phyloP scores from a whole-genome alignment of 345 rosid species.

The Passiflora organensis region DNA sequence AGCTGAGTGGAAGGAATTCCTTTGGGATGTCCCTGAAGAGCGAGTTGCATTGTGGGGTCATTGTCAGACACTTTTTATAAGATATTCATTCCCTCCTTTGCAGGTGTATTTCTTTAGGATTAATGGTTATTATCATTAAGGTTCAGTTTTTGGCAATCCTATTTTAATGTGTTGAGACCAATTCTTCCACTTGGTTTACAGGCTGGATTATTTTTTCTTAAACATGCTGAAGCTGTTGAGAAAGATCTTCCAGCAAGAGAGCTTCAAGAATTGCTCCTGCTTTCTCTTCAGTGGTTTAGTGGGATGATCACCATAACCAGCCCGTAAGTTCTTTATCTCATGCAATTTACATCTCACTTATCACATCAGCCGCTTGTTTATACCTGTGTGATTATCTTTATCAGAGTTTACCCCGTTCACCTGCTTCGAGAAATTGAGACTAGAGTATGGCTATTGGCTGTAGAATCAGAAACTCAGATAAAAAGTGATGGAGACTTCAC shows the following conservation, averaged over 20 bases:
- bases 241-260: conserved; percentile 92
- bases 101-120: conserved; percentile 43
- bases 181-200: conserved; percentile 28
- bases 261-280: conserved; percentile 82
- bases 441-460: conserved; percentile 94
- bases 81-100: conserved; percentile 83
- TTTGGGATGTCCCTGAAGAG: conserved; percentile 99
- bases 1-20: conserved; percentile 98
- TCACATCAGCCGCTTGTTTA: conserved; percentile 16
- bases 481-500: conserved; percentile 58
- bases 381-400: conserved; percentile 22
- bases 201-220: conserved; percentile 95
- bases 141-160: conserved; percentile 8
- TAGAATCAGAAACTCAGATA: conserved; percentile 88
- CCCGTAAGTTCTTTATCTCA: conserved; percentile 57
- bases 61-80: conserved; percentile 83
- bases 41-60: conserved; percentile 97
- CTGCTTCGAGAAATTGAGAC: conserved; percentile 96
- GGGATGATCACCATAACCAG: conserved; percentile 72
- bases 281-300: conserved; percentile 93
- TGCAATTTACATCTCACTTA: conserved; percentile 10
- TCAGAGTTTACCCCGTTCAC: conserved; percentile 88
- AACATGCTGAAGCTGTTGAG: conserved; percentile 89
- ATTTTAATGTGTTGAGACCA: conserved; percentile 5
- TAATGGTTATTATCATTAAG: not conserved